A percentile compares a stretch with the other conserved stretches of the same genome.
Evolutionary conservation across 768 basidiomycete species (phyloP).

Genomic region (Boletus pseudo-olivaceus): DNA sequence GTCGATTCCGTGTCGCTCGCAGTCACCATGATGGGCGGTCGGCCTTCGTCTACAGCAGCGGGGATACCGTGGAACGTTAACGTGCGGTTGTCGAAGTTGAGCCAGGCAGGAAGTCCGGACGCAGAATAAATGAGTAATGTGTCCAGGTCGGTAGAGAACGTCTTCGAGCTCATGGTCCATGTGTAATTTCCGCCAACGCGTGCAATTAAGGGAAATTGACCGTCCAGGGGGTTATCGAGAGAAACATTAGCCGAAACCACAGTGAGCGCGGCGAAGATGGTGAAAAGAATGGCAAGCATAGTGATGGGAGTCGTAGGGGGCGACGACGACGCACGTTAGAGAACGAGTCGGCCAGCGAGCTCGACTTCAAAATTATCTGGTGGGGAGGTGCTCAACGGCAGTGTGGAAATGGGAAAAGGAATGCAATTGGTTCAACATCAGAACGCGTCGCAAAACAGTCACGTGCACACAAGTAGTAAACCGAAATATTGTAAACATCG

Average conservation of each 20-base stretch:
- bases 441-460: slow-evolving; percentile 21
- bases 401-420: slow-evolving; percentile 9
- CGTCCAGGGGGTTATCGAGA: slow-evolving; percentile 58
- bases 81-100: slow-evolving; percentile 60
- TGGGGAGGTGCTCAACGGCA: not conserved
- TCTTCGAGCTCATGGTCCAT: slow-evolving; percentile 65
- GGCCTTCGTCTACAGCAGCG: slow-evolving; percentile 55
- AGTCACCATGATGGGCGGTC: slow-evolving; percentile 55
- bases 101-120: slow-evolving; percentile 67
- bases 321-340: slow-evolving; percentile 35
- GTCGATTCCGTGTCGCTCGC: slow-evolving; percentile 54
- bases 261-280: slow-evolving; percentile 38
- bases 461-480: slow-evolving; percentile 23
- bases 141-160: slow-evolving; percentile 55
- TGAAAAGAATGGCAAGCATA: slow-evolving; percentile 66
- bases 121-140: slow-evolving; percentile 49
- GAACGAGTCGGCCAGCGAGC: slow-evolving; percentile 61
- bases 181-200: slow-evolving; percentile 59
- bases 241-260: slow-evolving; percentile 43
- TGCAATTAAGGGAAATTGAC: slow-evolving; percentile 78
- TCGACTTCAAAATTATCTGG: slow-evolving; percentile 31
- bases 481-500: slow-evolving; percentile 5
- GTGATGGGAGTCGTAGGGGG: slow-evolving; percentile 49
- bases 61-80: slow-evolving; percentile 72
- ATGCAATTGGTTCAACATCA: slow-evolving; percentile 11